phyloP scores from a whole-genome alignment of 1,139 yeast species.

The Dujonia santamariae region DNA sequence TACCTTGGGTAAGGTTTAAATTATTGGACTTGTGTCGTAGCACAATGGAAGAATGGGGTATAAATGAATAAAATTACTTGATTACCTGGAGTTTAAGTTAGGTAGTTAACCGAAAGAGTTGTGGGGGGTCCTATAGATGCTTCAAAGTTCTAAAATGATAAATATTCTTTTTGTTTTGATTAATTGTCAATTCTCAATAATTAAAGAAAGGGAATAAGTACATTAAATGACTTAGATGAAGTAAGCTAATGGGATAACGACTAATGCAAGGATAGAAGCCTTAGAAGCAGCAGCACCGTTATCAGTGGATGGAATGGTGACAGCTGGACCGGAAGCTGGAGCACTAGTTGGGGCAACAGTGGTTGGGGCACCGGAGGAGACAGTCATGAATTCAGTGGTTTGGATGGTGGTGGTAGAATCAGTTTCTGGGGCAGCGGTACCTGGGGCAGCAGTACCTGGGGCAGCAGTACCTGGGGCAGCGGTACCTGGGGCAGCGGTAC shows the following conservation, averaged over 20 bases:
- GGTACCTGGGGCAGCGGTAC: too few relatives aligned
- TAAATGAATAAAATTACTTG: too few relatives aligned
- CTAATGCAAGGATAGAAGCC: conserved; percentile 24
- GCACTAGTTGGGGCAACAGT: conserved; percentile 11
- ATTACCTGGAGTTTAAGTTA: too few relatives aligned
- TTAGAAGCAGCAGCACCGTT: conserved; percentile 23
- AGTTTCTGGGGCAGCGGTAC: conserved; percentile 10
- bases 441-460: conserved; percentile 11
- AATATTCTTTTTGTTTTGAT: too few relatives aligned
- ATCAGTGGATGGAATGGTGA: conserved; percentile 10
- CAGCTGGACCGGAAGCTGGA: conserved; percentile 11
- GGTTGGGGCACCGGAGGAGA: conserved; percentile 13
- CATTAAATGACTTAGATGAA: conserved; percentile 14
- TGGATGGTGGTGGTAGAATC: conserved; percentile 10
- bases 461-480: conserved; percentile 12
- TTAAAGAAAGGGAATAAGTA: too few relatives aligned
- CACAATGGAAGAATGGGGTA: too few relatives aligned
- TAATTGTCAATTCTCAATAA: too few relatives aligned
- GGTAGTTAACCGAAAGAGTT: too few relatives aligned
- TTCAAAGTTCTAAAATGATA: too few relatives aligned
- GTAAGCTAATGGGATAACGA: conserved; percentile 28
- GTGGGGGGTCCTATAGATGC: too few relatives aligned
- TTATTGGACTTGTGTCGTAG: too few relatives aligned
- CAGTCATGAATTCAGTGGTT: conserved; percentile 12
- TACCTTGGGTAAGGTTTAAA: too few relatives aligned